Evolutionary conservation across 495 filamentous ascomycete species (phyloP), one percentile per base, ranked within the genome.

Genomic region (Penicillium subrubescens): DNA sequence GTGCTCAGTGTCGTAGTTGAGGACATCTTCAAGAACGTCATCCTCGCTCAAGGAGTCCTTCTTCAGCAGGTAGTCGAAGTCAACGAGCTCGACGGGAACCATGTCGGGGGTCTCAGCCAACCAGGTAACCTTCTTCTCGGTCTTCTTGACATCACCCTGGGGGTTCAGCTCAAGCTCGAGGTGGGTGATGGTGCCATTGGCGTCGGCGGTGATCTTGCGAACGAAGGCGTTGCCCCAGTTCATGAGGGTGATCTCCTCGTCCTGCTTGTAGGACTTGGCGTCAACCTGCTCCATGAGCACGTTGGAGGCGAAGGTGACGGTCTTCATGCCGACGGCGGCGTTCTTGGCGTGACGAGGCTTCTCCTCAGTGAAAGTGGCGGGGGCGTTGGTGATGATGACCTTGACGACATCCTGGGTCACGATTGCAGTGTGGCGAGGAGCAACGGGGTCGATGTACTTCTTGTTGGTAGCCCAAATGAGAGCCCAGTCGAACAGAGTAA

Each of bases 91-190:
- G 23, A 95, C 89, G 0, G 90, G 87, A 34, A 96, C 84, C 8
- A 95, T 81, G 23, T 89, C 85, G 79, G 94, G 91, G 44, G 84
- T 86, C 52, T 92, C 84, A 4, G 91, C 88, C 39, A 97, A 82
- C 93, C 93, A 97, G 3, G 94, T 97, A 31, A 97, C 84, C 82
- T 97, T 97, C 86, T 97, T 96, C 72, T 92, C 87, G n/a, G 93
- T 97, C 75, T 88, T 87, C 82, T 94, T 95, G 75, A 97, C 88
- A 73, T 97, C 94, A 59, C 94, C 94, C 71, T 90, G 82, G 33
- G 96, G 87, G 72, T 97, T 89, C 4, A 97, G 85, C 71, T 95
- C 92, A 50, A 92, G 83, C 46, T 89, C 90, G 3, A 97, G 75
- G 37, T 74, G 79, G 0, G 87, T 90, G 59, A 97, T 87, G 27